phyloP scores from a whole-genome alignment of 1,139 yeast genomes.

The Spathaspora jeffriesii region DNA sequence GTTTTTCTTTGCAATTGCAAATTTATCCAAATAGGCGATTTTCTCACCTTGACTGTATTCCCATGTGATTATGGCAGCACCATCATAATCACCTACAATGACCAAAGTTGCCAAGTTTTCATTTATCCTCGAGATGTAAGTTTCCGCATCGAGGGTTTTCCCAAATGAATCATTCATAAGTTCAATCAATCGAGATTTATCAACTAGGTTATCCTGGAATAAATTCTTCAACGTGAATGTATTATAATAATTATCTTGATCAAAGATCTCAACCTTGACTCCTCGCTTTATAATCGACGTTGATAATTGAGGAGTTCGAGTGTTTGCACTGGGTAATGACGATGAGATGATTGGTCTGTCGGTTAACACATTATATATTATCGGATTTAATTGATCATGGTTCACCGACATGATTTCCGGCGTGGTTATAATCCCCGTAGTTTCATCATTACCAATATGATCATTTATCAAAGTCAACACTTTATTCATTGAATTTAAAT shows the following conservation, averaged over 20 bases:
- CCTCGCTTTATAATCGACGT: conserved; percentile 87
- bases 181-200: conserved; percentile 53
- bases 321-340: conserved; percentile 77
- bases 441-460: conserved; percentile 36
- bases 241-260: conserved; percentile 26
- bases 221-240: conserved; percentile 45
- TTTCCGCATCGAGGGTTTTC: conserved; percentile 59
- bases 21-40: conserved; percentile 83
- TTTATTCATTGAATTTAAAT: conserved; percentile 54
- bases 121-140: conserved; percentile 66
- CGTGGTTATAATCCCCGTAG: conserved; percentile 46
- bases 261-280: conserved; percentile 57
- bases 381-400: conserved; percentile 65
- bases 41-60: conserved; percentile 33
- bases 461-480: conserved; percentile 30
- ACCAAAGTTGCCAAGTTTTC: conserved; percentile 72
- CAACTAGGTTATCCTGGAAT: conserved; percentile 49
- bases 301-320: conserved; percentile 61
- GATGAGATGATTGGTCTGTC: conserved; percentile 94
- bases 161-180: conserved; percentile 84
- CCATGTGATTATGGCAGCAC: conserved; percentile 90
- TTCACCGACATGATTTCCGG: conserved; percentile 46
- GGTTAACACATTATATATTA: conserved; percentile 84
- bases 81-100: conserved; percentile 93
- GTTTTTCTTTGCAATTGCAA: conserved; percentile 79